Base-by-base conservation (phyloP, 2,329 filamentous ascomycete species). In the Aspergillus fumigatiaffinis region DNA sequence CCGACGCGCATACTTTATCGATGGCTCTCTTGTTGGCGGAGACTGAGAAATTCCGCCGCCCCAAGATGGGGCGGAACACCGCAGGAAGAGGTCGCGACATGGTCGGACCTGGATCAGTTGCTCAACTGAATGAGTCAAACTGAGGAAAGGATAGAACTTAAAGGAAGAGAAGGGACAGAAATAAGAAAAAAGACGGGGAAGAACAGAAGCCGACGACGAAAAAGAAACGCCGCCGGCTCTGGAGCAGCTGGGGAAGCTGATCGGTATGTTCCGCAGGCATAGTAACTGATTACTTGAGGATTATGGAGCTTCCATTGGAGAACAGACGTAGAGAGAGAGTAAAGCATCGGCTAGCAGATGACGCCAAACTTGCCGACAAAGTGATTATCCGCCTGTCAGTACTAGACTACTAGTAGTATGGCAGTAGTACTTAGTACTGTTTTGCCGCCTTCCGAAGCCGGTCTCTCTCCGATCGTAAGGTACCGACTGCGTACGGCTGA, bases 1-100 rank as follows among this genome's bases (percentile, higher is more conserved):
- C 87, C 1, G 87, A 89, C 52, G 85, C 82, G 66, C 85, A 84
- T 63, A 90, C 81, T 77, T 91, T 91, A 79, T 91, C 89, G 75
- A 91, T 90, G 71, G 87, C 86, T 68, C 81, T 74, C 59, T 84
- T 82, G 60, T 83, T 80, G 38, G 83, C 76, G 2, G 87, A 87
- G 51, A 81, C 85, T 49, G 87, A 88, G 77, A 91, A 90, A 63
- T 82, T 78, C 64, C 86, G 82, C 64, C 70, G 68, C 70, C 71
- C 44, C 21, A 47, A 70, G 42, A 72, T 51, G 49, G 70, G 69
- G 58, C 69, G 69, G 63, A 73, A 68, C 59, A 69, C 64, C 58
- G 64, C 63, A 60, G 68, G 60, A 51, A 66, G 55, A 54, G 67
- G 63, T 61, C 65, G 67, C 60, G 67, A 66, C 70, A 70, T 69